These are phyloP conservation scores for Calonectria hawksworthii DNA, from an alignment of 2,329 filamentous ascomycete genomes.

Conservation along the genomic window DNA sequence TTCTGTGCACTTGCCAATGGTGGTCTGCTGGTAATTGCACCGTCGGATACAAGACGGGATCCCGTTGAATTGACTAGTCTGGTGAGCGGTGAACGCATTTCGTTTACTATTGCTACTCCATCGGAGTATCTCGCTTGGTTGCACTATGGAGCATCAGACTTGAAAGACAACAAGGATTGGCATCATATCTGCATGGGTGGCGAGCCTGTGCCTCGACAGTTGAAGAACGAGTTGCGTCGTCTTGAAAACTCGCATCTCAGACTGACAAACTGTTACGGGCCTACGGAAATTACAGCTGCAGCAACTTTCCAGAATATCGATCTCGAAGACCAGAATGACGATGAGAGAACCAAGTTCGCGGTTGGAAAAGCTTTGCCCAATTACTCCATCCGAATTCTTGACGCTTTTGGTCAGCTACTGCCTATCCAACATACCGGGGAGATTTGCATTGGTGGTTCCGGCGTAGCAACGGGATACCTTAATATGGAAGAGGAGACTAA, in stretches of 20 bases:
- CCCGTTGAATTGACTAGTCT: constrained; percentile 51
- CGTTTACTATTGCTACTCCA: constrained; percentile 55
- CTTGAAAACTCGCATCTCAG: constrained; percentile 30
- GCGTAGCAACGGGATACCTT: constrained; percentile 57
- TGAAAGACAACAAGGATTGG: constrained; percentile 8
- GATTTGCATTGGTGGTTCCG: constrained; percentile 48
- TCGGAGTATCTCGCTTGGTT: constrained; percentile 56
- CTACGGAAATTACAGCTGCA: constrained; percentile 43
- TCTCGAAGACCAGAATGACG: neutral
- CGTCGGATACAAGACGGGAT: constrained; percentile 44
- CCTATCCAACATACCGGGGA: constrained; percentile 30
- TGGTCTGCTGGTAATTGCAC: constrained; percentile 53
- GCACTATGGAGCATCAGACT: constrained; percentile 30
- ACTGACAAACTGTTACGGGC: constrained; percentile 46
- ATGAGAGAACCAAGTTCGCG: constrained; percentile 7
- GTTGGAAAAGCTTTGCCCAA: constrained; percentile 45
- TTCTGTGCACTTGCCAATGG: constrained; percentile 53
- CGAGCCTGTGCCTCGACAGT: constrained; percentile 21
- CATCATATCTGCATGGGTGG: constrained; percentile 21
- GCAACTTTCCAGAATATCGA: constrained; percentile 17
- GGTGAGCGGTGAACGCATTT: constrained; percentile 53
- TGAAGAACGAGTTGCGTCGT: constrained; percentile 33
- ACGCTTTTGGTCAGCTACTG: constrained; percentile 41
- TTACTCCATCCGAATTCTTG: constrained; percentile 58
- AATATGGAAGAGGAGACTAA: constrained; percentile 31